Conservation (phyloP, 441 rosid species). For the Cnidoscolus chayamansa region DNA sequence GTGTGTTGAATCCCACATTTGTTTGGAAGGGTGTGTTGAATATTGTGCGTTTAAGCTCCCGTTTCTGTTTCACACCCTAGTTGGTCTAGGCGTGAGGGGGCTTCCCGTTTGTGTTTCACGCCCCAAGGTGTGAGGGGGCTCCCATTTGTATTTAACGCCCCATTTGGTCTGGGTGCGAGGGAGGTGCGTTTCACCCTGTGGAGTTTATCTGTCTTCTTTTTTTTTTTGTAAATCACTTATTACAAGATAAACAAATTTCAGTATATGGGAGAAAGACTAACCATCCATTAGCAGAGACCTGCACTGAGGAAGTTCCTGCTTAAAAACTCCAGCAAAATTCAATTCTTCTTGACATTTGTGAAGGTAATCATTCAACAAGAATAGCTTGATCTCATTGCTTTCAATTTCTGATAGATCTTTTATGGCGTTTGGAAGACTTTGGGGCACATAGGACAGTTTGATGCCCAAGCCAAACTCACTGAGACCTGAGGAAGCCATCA, state of each 20-base stretch:
- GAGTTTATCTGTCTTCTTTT: neutral
- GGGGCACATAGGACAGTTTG: conserved; percentile 14
- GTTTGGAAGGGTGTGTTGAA: too few species aligned
- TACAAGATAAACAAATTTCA: too few species aligned
- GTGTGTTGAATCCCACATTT: too few species aligned
- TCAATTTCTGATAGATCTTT: conserved; percentile 4
- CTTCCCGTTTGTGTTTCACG: too few species aligned
- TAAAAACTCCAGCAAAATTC: neutral
- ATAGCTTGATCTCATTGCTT: conserved; percentile 10
- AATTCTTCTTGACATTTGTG: conserved; percentile 7
- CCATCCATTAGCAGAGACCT: conserved; percentile 12
- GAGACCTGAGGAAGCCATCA: conserved; percentile 13
- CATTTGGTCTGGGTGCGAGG: too few species aligned
- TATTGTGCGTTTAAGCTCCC: too few species aligned
- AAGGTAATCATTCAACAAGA: conserved; percentile 18
- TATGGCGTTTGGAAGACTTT: conserved; percentile 7
- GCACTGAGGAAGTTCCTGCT: neutral
- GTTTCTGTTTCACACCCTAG: too few species aligned
- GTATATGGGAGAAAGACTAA: neutral
- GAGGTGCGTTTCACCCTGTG: too few species aligned
- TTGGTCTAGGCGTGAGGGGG: too few species aligned
- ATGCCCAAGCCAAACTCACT: conserved; percentile 13
- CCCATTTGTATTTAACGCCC: too few species aligned
- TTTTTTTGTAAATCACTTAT: too few species aligned
- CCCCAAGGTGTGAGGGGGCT: too few species aligned